A percentile compares a stretch with the other conserved stretches of the same genome.
These are phyloP conservation scores for Populus simonii DNA, from an alignment of 345 rosid species.

Conservation along the genomic window DNA sequence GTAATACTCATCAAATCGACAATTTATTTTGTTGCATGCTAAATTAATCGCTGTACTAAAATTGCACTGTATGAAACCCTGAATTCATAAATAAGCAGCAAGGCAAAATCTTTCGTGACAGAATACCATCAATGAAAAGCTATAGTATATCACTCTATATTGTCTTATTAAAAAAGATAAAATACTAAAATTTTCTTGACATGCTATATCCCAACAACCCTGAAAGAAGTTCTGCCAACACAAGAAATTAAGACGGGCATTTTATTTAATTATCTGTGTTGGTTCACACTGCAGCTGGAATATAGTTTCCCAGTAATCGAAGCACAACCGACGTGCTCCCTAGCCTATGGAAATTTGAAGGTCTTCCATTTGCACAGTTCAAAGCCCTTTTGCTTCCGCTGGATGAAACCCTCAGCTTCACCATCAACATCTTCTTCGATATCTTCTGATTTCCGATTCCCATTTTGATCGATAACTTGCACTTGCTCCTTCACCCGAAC, in stretches of 20 bases:
- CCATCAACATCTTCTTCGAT: constrained; percentile 19
- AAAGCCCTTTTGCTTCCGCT: constrained; percentile 36
- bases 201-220: not conserved
- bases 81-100: not conserved
- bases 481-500: constrained; percentile 34
- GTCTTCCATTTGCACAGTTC: constrained; percentile 46
- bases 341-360: constrained; percentile 21
- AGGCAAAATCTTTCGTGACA: not conserved
- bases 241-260: not conserved
- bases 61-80: not conserved
- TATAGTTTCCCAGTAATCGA: not conserved
- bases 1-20: not conserved
- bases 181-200: not conserved
- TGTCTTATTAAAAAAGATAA: not conserved
- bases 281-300: not conserved
- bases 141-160: not conserved
- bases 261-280: not conserved
- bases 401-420: constrained; percentile 33
- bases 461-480: constrained; percentile 5
- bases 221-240: too few relatives aligned
- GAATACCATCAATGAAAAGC: not conserved
- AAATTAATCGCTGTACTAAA: not conserved
- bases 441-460: not conserved
- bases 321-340: not conserved
- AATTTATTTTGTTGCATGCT: not conserved